Evolutionary conservation across 2,329 filamentous ascomycete species (phyloP), one percentile per base, ranked within the genome.

Genomic region (Penicillium sp.): DNA sequence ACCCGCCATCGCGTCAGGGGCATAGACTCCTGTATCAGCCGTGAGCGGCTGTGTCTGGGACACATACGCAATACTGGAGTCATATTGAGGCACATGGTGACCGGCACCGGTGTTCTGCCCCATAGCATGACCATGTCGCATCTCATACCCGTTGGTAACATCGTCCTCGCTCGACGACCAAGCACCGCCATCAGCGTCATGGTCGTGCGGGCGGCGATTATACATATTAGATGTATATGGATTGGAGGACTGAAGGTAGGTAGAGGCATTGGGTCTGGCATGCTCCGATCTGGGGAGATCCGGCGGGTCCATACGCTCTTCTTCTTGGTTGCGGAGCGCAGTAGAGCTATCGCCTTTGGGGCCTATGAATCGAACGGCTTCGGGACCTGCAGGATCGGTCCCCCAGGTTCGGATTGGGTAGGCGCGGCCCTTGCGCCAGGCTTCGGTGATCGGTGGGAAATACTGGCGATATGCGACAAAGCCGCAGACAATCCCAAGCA

Each of bases 361-460:
- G 6, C 42, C 42, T 6, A 40, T 35, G 17, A 55, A 31, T 33
- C 50, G 58, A 12, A 48, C 43, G 19, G 58, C 44, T 33, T 55
- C 49, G 5, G 66, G 64, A 7, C 67, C 64, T 5, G 67, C 64
- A 4, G 78, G 77, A 37, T 76, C 75, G 12, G 70, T 75, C n/a
- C 80, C 82, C 82, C 82, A 85, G 26, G 75, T 77, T 22, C 82
- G 77, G 61, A 84, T 84, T 1, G 82, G 80, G 63, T 84, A 82
- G 25, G 83, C 83, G 10, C 82, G 78, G 10, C 83, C 83, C 65
- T 85, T 85, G 58, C 76, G 77, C 80, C 80, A 82, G 5, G 80
- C 73, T 63, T 85, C 80, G 37, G 71, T 74, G 10, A 85, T 67
- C 0, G 83, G 73, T 17, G 82, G 83, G 69, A 84, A 85, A 65